A percentile compares a stretch with the other conserved stretches of the same genome.
Conservation (phyloP, 352 stramenopile genomes). For the Pythium aristosporum region DNA sequence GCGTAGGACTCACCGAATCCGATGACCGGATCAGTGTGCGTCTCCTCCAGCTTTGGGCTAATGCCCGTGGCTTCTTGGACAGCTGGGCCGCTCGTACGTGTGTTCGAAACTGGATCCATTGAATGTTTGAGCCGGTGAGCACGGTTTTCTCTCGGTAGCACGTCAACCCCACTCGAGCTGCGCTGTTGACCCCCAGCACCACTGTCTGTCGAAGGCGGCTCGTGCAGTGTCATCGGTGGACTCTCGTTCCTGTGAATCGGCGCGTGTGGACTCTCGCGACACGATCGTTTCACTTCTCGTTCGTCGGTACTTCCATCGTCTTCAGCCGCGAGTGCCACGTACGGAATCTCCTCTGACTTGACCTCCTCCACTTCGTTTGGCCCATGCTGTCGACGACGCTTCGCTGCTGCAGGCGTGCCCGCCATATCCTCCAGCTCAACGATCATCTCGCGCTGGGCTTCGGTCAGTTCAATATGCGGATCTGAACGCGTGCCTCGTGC, state of each 20-base stretch:
- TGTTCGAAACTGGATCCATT: no score
- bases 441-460: slow-evolving; percentile 5
- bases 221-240: neutral
- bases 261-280: neutral
- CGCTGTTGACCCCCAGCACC: no score
- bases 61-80: no score
- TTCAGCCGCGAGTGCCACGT: slow-evolving; percentile 5
- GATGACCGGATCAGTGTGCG: neutral
- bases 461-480: neutral
- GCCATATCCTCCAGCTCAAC: neutral
- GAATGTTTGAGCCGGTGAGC: no score
- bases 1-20: neutral
- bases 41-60: no score
- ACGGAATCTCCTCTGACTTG: slow-evolving; percentile 7
- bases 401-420: neutral
- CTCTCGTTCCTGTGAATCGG: neutral
- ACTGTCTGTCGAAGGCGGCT: no score
- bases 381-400: neutral
- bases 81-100: no score
- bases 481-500: slow-evolving; percentile 6
- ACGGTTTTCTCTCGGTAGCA: no score
- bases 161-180: no score
- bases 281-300: neutral
- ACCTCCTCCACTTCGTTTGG: neutral
- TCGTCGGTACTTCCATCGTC: slow-evolving; percentile 5